Percentiles rank a stretch among this genome's conserved stretches.
These are phyloP conservation scores for Neopestalotiopsis clavispora DNA, from an alignment of 2,329 filamentous ascomycete genomes.

Conservation along the genomic window DNA sequence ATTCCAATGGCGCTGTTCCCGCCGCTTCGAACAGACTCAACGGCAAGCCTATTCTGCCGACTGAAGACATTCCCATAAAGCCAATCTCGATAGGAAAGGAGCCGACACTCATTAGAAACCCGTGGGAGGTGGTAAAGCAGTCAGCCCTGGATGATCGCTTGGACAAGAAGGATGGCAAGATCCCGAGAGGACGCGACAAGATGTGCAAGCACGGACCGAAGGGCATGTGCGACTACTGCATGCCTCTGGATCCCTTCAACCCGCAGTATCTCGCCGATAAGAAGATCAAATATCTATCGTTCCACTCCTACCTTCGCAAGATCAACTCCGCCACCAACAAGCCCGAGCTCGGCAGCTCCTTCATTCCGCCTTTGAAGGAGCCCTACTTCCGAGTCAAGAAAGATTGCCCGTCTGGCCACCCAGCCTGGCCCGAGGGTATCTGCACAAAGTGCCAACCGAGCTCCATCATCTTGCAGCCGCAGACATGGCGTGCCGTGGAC, in stretches of 20 bases:
- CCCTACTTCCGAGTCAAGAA: slow-evolving; percentile 89
- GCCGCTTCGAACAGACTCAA: slow-evolving; percentile 72
- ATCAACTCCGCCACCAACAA: slow-evolving; percentile 97
- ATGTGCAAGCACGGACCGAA: slow-evolving; percentile 95
- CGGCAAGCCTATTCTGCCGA: slow-evolving; percentile 73
- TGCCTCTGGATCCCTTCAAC: slow-evolving; percentile 94
- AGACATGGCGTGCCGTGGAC: slow-evolving; percentile 95
- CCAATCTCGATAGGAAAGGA: slow-evolving; percentile 57
- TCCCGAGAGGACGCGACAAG: slow-evolving; percentile 35
- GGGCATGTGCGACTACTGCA: slow-evolving; percentile 99
- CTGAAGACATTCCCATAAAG: slow-evolving; percentile 69
- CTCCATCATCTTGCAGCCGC: slow-evolving; percentile 92
- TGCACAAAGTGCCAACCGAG: slow-evolving; percentile 98
- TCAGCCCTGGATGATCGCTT: slow-evolving; percentile 84
- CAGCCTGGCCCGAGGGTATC: slow-evolving; percentile 93
- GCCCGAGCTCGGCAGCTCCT: slow-evolving; percentile 89
- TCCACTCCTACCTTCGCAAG: slow-evolving; percentile 92
- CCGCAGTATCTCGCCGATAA: slow-evolving; percentile 87
- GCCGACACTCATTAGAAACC: slow-evolving; percentile 74
- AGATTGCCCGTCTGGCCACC: slow-evolving; percentile 91
- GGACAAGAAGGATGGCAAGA: slow-evolving; percentile 83
- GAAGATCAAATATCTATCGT: slow-evolving; percentile 98
- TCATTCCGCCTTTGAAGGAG: slow-evolving; percentile 92
- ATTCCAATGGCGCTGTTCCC: slow-evolving; percentile 41
- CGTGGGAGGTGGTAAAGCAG: slow-evolving; percentile 92